These are phyloP conservation scores for Claviceps africana DNA, from an alignment of 2,329 filamentous ascomycete genomes.

Conservation along the genomic window DNA sequence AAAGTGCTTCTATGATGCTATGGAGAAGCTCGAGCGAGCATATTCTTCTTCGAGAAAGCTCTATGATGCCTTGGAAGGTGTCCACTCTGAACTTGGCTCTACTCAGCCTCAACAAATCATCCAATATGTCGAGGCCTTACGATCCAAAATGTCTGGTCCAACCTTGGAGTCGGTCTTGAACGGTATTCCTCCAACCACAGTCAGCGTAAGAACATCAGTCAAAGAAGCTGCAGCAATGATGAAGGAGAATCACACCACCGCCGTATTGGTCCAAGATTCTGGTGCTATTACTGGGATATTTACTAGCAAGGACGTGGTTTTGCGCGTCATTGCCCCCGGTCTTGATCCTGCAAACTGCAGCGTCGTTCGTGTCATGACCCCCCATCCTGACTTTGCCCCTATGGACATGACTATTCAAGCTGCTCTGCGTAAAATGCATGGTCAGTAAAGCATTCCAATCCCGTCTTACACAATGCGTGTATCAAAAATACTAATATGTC, in stretches of 20 bases:
- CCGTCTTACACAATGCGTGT: not conserved
- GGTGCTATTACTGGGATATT: slow-evolving; percentile 98
- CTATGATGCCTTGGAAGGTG: slow-evolving; percentile 93
- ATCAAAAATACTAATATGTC: slow-evolving; percentile 6
- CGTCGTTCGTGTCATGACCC: slow-evolving; percentile 97
- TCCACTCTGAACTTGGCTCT: slow-evolving; percentile 89
- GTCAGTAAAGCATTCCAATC: slow-evolving; percentile 37
- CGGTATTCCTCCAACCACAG: slow-evolving; percentile 81
- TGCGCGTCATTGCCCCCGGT: slow-evolving; percentile 93
- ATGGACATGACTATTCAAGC: slow-evolving; percentile 99
- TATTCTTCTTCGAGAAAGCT: slow-evolving; percentile 97
- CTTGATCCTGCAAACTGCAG: slow-evolving; percentile 91
- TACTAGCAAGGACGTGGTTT: slow-evolving; percentile 96
- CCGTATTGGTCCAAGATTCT: slow-evolving; percentile 89
- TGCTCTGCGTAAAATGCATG: slow-evolving; percentile 96
- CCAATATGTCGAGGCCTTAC: slow-evolving; percentile 91
- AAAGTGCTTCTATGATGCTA: slow-evolving; percentile 99
- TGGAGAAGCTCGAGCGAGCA: slow-evolving; percentile 97
- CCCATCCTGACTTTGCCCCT: slow-evolving; percentile 94
- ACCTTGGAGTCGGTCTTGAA: slow-evolving; percentile 90
- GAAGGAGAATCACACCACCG: slow-evolving; percentile 98
- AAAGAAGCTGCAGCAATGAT: slow-evolving; percentile 90
- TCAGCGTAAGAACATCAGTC: slow-evolving; percentile 89
- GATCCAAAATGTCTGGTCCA: slow-evolving; percentile 93
- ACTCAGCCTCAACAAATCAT: slow-evolving; percentile 98